Evolutionary conservation across 2,329 filamentous ascomycete genomes (phyloP).

Genomic region (Diaporthe nobilis): DNA sequence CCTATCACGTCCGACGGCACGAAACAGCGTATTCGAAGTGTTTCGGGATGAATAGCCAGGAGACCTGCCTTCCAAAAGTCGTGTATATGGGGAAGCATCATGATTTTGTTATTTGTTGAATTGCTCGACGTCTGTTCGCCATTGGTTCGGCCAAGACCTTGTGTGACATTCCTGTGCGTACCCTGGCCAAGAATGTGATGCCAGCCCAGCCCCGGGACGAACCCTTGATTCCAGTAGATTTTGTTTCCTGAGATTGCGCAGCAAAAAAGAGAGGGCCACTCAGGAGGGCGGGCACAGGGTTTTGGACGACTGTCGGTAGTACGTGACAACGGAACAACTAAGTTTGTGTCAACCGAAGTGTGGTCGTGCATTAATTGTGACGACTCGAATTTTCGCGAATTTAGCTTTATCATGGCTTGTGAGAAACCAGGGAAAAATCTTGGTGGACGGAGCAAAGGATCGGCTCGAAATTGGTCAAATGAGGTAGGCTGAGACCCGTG

Average conservation of each 20-base stretch:
- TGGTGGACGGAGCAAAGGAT: neutral
- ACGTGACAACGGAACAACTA: neutral
- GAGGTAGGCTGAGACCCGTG: neutral
- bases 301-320: neutral
- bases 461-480: neutral
- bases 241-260: neutral
- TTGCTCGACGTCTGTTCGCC: neutral
- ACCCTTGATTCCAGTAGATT: neutral
- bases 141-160: neutral
- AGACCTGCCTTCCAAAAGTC: neutral
- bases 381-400: neutral
- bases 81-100: constrained; percentile 2
- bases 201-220: neutral
- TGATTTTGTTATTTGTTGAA: neutral
- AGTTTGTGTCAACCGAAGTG: neutral
- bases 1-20: constrained; percentile 3
- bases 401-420: neutral
- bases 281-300: too few relatives aligned
- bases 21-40: constrained; percentile 2
- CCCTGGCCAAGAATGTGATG: neutral
- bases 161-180: too few relatives aligned
- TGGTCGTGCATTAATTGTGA: neutral
- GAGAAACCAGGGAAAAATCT: neutral
- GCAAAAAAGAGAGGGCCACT: neutral
- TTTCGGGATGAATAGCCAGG: neutral